phyloP scores from a whole-genome alignment of 768 basidiomycete species.

The Grammothele lineata region DNA sequence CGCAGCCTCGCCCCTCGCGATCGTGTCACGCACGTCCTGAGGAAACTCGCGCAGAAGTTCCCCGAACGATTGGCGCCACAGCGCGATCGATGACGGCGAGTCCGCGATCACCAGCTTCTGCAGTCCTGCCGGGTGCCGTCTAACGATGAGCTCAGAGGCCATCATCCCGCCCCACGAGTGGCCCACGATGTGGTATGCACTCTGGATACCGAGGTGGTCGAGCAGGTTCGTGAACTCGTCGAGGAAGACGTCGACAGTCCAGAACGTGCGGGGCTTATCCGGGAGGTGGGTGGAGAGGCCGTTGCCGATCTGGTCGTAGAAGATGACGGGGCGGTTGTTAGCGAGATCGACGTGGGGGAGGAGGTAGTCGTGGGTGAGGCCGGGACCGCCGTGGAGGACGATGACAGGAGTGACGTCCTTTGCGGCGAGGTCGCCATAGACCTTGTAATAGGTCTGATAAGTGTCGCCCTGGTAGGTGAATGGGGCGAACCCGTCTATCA shows the following conservation, averaged over 20 bases:
- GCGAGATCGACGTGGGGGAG: slow-evolving; percentile 35
- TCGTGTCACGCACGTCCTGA: slow-evolving; percentile 34
- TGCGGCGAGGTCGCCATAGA: slow-evolving; percentile 48
- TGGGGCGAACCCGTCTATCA: neutral
- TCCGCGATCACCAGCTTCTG: slow-evolving; percentile 43
- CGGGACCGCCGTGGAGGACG: slow-evolving; percentile 47
- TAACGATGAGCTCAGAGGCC: slow-evolving; percentile 36
- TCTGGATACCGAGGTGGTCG: slow-evolving; percentile 33
- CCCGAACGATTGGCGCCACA: slow-evolving; percentile 39
- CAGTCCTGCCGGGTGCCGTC: slow-evolving; percentile 40
- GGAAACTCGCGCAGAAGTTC: slow-evolving; percentile 38
- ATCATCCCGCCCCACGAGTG: slow-evolving; percentile 62
- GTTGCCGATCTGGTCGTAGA: slow-evolving; percentile 51
- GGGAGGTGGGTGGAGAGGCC: slow-evolving; percentile 41
- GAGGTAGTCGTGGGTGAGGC: slow-evolving; percentile 39
- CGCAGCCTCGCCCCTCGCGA: slow-evolving; percentile 30
- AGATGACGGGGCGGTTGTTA: slow-evolving; percentile 40
- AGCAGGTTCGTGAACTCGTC: slow-evolving; percentile 51
- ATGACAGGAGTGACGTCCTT: slow-evolving; percentile 38
- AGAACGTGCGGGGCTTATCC: slow-evolving; percentile 33
- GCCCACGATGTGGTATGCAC: slow-evolving; percentile 42
- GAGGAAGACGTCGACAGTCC: slow-evolving; percentile 47
- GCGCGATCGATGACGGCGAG: slow-evolving; percentile 39
- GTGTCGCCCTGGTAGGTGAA: slow-evolving; percentile 2
- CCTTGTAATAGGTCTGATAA: slow-evolving; percentile 48